Evolutionary conservation across 768 basidiomycete species (phyloP), one percentile per base, ranked within the genome.

Genomic region (Russula olivacea): DNA sequence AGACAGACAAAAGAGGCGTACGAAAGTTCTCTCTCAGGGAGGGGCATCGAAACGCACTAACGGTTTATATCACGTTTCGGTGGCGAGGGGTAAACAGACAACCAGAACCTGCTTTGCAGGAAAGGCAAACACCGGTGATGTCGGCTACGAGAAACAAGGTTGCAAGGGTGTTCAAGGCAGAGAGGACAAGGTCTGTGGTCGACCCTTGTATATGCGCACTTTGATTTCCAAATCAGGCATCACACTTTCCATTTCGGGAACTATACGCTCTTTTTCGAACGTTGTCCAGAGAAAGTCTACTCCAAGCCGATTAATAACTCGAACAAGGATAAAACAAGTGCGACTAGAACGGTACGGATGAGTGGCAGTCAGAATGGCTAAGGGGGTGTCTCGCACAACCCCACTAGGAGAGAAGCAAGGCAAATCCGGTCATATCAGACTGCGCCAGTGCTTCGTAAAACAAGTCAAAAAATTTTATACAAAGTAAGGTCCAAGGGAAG

Each of bases 91-190:
- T n/a, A 19, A 43, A 43, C 38, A 10, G 43, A 47, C 45, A 21
- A 15, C n/a, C 17, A 47, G 14, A 23, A 3, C 34, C 21, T n/a
- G 47, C 47, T 25, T 6, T 4, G 21, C 23, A 23, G 11, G 23
- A 2, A 17, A 36, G 34, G 12, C 1, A 3, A 38, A 50, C 48
- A 11, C 40, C 19, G 21, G 30, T 32, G 17, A 52, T 38, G 28
- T 25, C 50, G 40, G 41, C 6, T 21, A 52, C n/a, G 41, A 63
- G 53, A 36, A 63, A 63, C 62, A 63, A 63, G 52, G 62, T 48
- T 38, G 23, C 36, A 25, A 34, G 25, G n/a, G 2, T 4, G 36
- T 52, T 38, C 28, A 10, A 10, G 4, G 19, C 6, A 23, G 45
- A 47, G 45, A 38, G 25, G 53, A 53, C 34, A 54, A 61, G 53